Conservation (phyloP, 176 grass and related monocot species). For the Aegilops umbellulata region DNA sequence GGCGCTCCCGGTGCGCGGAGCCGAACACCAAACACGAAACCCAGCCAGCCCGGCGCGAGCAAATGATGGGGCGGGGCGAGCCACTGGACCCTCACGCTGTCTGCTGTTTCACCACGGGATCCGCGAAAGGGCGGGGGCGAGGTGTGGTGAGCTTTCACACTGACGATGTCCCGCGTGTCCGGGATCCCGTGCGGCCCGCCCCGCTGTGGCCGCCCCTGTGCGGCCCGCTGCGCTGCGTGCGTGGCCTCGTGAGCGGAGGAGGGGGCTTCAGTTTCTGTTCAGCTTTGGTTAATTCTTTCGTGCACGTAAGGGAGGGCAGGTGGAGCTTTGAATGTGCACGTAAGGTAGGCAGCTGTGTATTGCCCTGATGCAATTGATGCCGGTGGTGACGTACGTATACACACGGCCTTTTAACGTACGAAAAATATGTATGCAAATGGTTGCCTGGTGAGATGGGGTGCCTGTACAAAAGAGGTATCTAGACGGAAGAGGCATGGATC, state of each 20-base stretch:
- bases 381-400: too few species aligned
- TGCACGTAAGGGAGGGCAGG: neutral
- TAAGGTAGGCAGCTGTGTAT: neutral
- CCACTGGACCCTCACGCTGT: neutral
- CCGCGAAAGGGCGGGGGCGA: conserved; percentile 14
- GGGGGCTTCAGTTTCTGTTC: neutral
- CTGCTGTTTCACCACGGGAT: conserved; percentile 9
- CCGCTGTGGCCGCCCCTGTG: neutral
- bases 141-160: conserved; percentile 35
- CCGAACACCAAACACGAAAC: neutral
- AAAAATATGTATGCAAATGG: neutral
- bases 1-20: fast-evolving
- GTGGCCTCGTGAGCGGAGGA: too few species aligned
- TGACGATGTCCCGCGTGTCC: conserved; percentile 24
- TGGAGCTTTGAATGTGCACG: neutral
- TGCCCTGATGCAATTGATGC: too few species aligned
- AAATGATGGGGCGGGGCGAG: neutral
- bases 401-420: too few species aligned
- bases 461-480: neutral
- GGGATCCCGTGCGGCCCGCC: neutral
- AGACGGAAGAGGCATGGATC: neutral
- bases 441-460: too few species aligned
- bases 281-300: neutral
- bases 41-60: neutral
- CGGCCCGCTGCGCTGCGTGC: too few species aligned